A percentile compares a stretch with the other conserved stretches of the same genome.
phyloP scores from a whole-genome alignment of 495 filamentous ascomycete species.

The Penicillium ucsense region DNA sequence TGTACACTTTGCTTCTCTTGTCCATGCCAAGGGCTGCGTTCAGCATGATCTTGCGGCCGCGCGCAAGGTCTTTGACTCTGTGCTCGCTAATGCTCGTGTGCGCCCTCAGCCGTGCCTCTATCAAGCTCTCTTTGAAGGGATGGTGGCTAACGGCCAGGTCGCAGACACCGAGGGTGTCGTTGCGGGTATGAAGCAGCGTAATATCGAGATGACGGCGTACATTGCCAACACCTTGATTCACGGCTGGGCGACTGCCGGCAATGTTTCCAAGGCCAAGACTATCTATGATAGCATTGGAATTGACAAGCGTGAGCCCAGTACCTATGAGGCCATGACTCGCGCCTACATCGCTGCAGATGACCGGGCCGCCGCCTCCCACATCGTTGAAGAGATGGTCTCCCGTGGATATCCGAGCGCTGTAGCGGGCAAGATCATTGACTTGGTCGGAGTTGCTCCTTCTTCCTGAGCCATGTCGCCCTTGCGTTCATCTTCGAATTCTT shows the following conservation, averaged over 20 bases:
- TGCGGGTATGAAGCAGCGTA: slow-evolving; percentile 55
- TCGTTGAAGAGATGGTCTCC: slow-evolving; percentile 84
- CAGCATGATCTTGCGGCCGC: slow-evolving; percentile 83
- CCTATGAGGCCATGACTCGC: slow-evolving; percentile 98
- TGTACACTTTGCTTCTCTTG: slow-evolving; percentile 88
- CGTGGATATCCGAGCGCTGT: slow-evolving; percentile 89
- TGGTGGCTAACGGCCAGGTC: slow-evolving; percentile 89
- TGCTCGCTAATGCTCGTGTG: slow-evolving; percentile 55
- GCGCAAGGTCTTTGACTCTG: slow-evolving; percentile 67
- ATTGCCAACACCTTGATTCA: slow-evolving; percentile 99
- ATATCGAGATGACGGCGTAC: slow-evolving; percentile 86
- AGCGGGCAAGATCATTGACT: slow-evolving; percentile 79
- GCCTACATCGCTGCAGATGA: slow-evolving; percentile 82
- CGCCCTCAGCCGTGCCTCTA: slow-evolving; percentile 76
- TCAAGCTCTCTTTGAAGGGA: slow-evolving; percentile 89
- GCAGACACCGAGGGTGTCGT: slow-evolving; percentile 65
- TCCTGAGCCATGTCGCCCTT: slow-evolving; percentile 8
- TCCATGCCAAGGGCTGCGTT: slow-evolving; percentile 93
- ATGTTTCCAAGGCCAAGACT: slow-evolving; percentile 65
- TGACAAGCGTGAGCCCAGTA: slow-evolving; percentile 83
- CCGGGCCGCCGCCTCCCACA: slow-evolving; percentile 55
- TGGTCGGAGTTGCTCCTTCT: slow-evolving; percentile 51
- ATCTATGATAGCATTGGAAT: slow-evolving; percentile 68
- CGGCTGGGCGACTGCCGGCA: slow-evolving; percentile 81
- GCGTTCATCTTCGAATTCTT: background rate